These are phyloP conservation scores for Athelia psychrophila DNA, from an alignment of 1,284 basidiomycete genomes.

Conservation along the genomic window DNA sequence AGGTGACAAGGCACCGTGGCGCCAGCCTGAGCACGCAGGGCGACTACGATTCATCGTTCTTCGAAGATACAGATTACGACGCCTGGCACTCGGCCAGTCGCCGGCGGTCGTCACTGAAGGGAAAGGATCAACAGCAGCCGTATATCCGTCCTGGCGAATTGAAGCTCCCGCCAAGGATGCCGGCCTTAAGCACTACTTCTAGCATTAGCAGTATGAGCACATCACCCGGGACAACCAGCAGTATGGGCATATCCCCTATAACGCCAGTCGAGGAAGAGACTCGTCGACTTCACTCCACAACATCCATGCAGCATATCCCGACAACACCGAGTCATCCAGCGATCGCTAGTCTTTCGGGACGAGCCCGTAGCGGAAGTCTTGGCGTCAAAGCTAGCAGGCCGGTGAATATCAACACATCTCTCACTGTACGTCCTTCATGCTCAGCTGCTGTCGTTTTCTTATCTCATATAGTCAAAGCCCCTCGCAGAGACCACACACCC, in stretches of 20 bases:
- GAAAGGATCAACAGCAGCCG: slow-evolving; percentile 30
- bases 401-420: slow-evolving; percentile 33
- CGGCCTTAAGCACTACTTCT: slow-evolving; percentile 37
- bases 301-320: slow-evolving; percentile 41
- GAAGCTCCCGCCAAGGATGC: slow-evolving; percentile 33
- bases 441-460: slow-evolving; percentile 5
- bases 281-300: slow-evolving; percentile 36
- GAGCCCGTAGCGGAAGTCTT: slow-evolving; percentile 57
- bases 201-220: slow-evolving; percentile 37
- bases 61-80: slow-evolving; percentile 54
- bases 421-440: slow-evolving; percentile 17
- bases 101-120: slow-evolving; percentile 35
- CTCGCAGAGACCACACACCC: slow-evolving; percentile 23
- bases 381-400: slow-evolving; percentile 39
- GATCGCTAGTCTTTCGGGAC: slow-evolving; percentile 28
- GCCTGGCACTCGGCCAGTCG: slow-evolving; percentile 36
- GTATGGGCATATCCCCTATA: slow-evolving; percentile 28
- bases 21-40: slow-evolving; percentile 51
- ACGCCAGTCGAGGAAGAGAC: slow-evolving; percentile 34
- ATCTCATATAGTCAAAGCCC: slow-evolving; percentile 9
- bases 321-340: slow-evolving; percentile 24
- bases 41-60: slow-evolving; percentile 34
- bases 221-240: slow-evolving; percentile 29
- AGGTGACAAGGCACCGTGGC: slow-evolving; percentile 38
- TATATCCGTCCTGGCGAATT: slow-evolving; percentile 49